Base-by-base conservation (phyloP, 306 rosid species). In the Fagus crenata region DNA sequence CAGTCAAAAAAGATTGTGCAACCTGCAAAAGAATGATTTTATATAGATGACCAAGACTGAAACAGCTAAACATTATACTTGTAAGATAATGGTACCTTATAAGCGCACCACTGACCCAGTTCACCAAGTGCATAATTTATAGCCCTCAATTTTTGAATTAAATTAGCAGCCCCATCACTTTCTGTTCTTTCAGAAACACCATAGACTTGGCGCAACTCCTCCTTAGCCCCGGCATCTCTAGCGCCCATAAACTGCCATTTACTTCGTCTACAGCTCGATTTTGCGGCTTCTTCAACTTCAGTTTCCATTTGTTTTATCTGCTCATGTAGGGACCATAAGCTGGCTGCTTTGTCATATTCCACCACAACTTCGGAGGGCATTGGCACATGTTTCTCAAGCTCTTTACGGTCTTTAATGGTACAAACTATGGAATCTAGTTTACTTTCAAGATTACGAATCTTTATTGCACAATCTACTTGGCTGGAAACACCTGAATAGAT, bases 201-300 rank as follows among this genome's bases (percentile, higher is more conserved):
- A 77, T 95, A 95, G 76, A 95, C 97, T 88, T 95, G 99, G 32
- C 97, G 93, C 77, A 95, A 86, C 87, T 90, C 97, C 84, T 90
- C 99, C 85, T 87, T 95, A 71, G 97, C 92, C 80, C 99, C 99
- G 69, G 99, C 99, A 87, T 92, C 99, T 89, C 99, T 95, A 68
- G 99, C 99, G 78, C 99, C 99, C 99, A 95, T 95, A 72, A 92
- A 93, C 81, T 95, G 99, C 99, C 99, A 95, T 89, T 95, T 95
- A 83, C 99, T 95, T 89, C 87, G 89, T 83, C 97, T 90, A 75
- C 96, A 92, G 80, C 99, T 95, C 32, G 85, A 87, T 81, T 95
- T 92, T 70, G 99, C 97, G 79, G 99, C 97, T 68, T 92, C 97
- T 88, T 95, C 99, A 75, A 95, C 99, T 88, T 95, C 99, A 73